phyloP scores from a whole-genome alignment of 2,329 filamentous ascomycete species.

The Elsinoe ampelina region DNA sequence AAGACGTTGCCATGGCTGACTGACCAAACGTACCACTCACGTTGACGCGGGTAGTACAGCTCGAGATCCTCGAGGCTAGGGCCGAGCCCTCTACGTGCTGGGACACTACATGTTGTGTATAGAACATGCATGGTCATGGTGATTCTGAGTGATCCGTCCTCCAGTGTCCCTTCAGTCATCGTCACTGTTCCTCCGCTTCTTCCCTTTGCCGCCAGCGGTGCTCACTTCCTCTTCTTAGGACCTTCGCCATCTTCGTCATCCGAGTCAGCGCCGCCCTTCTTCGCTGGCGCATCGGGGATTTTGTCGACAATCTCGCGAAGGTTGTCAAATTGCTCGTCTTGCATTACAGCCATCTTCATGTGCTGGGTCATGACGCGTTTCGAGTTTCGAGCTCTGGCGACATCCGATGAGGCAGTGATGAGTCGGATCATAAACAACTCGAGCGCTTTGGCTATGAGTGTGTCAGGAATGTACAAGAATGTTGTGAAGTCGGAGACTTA shows the following conservation, averaged over 20 bases:
- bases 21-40: too few relatives aligned
- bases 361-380: conserved; percentile 86
- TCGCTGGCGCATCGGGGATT: conserved; percentile 56
- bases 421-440: conserved; percentile 97
- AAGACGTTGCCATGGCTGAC: too few relatives aligned
- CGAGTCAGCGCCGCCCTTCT: conserved; percentile 24
- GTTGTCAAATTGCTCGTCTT: conserved; percentile 91
- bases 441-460: conserved; percentile 67
- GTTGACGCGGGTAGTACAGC: too few relatives aligned
- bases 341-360: conserved; percentile 81
- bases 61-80: too few relatives aligned
- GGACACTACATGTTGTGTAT: too few relatives aligned
- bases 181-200: conserved; percentile 17
- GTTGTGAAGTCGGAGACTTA: conserved; percentile 32
- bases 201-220: conserved; percentile 14
- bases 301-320: conserved; percentile 81
- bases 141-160: not conserved
- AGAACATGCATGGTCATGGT: too few relatives aligned
- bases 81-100: too few relatives aligned
- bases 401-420: conserved; percentile 73
- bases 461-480: conserved; percentile 16
- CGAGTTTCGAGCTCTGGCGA: conserved; percentile 49
- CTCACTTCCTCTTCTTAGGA: conserved; percentile 15
- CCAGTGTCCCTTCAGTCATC: conserved; percentile 7
- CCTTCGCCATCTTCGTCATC: conserved; percentile 14